phyloP scores from a whole-genome alignment of 1,284 basidiomycete genomes.

The Coniophora puteana region DNA sequence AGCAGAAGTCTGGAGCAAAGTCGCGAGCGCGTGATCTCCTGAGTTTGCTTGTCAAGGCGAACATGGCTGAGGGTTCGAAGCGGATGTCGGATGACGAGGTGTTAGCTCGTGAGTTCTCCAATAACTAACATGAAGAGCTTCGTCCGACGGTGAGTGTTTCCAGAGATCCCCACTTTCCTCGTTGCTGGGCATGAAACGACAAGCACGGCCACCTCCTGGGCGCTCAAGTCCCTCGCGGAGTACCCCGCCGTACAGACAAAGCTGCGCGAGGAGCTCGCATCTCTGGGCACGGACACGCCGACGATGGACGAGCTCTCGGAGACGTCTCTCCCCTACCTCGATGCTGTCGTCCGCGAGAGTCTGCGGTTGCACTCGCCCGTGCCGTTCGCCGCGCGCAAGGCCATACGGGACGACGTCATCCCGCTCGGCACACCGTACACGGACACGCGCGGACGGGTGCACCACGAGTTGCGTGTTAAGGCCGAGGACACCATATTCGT shows the following conservation, averaged over 20 bases:
- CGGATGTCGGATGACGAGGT: conserved; percentile 51
- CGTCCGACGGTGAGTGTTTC: neutral
- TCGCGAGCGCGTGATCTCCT: conserved; percentile 21
- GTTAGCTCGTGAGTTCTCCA: conserved; percentile 40
- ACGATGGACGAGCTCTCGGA: conserved; percentile 25
- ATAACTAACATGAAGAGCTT: conserved; percentile 11
- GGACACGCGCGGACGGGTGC: conserved; percentile 35
- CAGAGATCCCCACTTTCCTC: conserved; percentile 23
- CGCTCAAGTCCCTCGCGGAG: conserved; percentile 33
- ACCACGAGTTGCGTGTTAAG: no score
- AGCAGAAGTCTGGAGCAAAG: conserved; percentile 21
- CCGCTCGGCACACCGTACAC: conserved; percentile 47
- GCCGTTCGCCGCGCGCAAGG: conserved; percentile 46
- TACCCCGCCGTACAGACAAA: conserved; percentile 38
- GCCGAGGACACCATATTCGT: conserved; percentile 39
- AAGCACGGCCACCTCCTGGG: conserved; percentile 45
- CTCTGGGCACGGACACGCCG: neutral
- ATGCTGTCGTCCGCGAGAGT: conserved; percentile 65
- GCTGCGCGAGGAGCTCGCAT: conserved; percentile 37
- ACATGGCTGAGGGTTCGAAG: conserved; percentile 30
- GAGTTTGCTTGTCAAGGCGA: conserved; percentile 36
- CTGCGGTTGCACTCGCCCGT: conserved; percentile 68
- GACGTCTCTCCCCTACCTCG: conserved; percentile 56
- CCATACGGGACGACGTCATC: conserved; percentile 52
- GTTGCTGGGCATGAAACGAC: conserved; percentile 44